Percentiles rank a stretch among this genome's conserved stretches.
Conservation (phyloP, 2,329 filamentous ascomycete genomes). For the Ophiosphaerella narmari region DNA sequence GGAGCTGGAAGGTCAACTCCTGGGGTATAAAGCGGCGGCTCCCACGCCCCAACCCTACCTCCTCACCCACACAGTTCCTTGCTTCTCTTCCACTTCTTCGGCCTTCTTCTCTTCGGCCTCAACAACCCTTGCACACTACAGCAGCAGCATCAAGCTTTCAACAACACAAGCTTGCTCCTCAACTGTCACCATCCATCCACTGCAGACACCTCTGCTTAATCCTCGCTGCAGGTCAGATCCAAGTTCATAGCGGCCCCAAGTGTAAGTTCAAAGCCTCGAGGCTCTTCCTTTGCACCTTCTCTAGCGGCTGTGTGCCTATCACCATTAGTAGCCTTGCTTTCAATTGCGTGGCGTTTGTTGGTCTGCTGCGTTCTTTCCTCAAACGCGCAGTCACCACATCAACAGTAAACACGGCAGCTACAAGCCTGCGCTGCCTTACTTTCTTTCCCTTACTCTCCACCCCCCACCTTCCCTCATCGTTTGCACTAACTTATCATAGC, state of each 20-base stretch:
- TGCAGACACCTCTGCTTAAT: slow-evolving; percentile 21
- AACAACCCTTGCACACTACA: neutral
- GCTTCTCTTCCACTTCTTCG: slow-evolving; percentile 5
- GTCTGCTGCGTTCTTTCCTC: slow-evolving; percentile 3
- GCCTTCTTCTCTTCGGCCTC: neutral
- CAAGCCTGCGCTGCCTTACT: slow-evolving; percentile 4
- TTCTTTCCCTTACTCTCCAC: slow-evolving; percentile 4
- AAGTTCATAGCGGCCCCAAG: slow-evolving; percentile 16
- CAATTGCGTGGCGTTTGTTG: slow-evolving; percentile 8
- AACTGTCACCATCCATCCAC: slow-evolving; percentile 4
- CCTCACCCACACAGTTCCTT: slow-evolving; percentile 19
- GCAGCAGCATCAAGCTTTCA: slow-evolving; percentile 2
- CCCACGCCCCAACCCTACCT: slow-evolving; percentile 2
- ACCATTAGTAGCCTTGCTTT: slow-evolving; percentile 4
- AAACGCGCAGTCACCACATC: slow-evolving; percentile 14
- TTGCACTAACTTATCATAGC: slow-evolving; percentile 18
- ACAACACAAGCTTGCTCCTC: slow-evolving; percentile 16
- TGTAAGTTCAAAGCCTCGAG: slow-evolving; percentile 11
- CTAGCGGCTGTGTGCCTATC: neutral
- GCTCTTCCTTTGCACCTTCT: neutral
- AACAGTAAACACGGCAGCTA: slow-evolving; percentile 12
- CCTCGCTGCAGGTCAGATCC: slow-evolving; percentile 19
- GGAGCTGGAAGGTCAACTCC: no score
- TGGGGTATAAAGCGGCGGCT: no score
- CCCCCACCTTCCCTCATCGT: neutral